A percentile compares a stretch with the other conserved stretches of the same genome.
These are phyloP conservation scores for Aspergillus bertholletiae DNA, from an alignment of 495 filamentous ascomycete species.

Conservation along the genomic window DNA sequence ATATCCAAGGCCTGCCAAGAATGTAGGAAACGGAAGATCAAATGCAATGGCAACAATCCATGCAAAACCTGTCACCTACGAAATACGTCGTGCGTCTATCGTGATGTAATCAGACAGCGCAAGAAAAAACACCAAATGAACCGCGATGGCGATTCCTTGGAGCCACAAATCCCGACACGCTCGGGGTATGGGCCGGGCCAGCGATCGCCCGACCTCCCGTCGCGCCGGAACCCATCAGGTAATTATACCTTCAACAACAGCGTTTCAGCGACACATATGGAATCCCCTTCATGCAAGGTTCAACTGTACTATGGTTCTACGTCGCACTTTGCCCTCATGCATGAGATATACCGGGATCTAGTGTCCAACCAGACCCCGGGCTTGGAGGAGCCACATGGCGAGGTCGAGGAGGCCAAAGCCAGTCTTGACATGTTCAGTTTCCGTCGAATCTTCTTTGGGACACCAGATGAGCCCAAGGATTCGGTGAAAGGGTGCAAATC, in stretches of 20 bases:
- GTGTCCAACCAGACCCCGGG: slow-evolving; percentile 24
- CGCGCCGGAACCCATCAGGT: slow-evolving; percentile 19
- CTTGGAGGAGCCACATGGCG: slow-evolving; percentile 22
- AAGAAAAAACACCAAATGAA: slow-evolving; percentile 30
- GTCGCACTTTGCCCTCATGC: slow-evolving; percentile 44
- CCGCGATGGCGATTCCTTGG: not conserved
- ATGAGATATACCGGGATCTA: slow-evolving; percentile 40
- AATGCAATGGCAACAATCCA: slow-evolving; percentile 38
- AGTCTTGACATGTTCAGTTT: slow-evolving; percentile 44
- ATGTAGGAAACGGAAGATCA: slow-evolving; percentile 43
- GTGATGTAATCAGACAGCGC: slow-evolving; percentile 38
- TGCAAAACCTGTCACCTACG: slow-evolving; percentile 41
- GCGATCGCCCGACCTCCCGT: slow-evolving; percentile 15
- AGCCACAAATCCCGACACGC: slow-evolving; percentile 6
- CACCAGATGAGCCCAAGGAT: slow-evolving; percentile 30
- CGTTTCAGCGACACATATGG: slow-evolving; percentile 43
- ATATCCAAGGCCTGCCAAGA: slow-evolving; percentile 44
- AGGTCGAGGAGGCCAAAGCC: slow-evolving; percentile 42
- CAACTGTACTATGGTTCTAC: slow-evolving; percentile 47
- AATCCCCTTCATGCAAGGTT: slow-evolving; percentile 41
- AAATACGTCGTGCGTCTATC: slow-evolving; percentile 34
- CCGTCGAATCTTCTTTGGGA: slow-evolving; percentile 44
- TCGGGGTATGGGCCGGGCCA: slow-evolving; percentile 9
- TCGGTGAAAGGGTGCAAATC: slow-evolving; percentile 4
- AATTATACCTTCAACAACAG: slow-evolving; percentile 35